Evolutionary conservation across 345 rosid species (phyloP).

Genomic region (Syzygium aromaticum): DNA sequence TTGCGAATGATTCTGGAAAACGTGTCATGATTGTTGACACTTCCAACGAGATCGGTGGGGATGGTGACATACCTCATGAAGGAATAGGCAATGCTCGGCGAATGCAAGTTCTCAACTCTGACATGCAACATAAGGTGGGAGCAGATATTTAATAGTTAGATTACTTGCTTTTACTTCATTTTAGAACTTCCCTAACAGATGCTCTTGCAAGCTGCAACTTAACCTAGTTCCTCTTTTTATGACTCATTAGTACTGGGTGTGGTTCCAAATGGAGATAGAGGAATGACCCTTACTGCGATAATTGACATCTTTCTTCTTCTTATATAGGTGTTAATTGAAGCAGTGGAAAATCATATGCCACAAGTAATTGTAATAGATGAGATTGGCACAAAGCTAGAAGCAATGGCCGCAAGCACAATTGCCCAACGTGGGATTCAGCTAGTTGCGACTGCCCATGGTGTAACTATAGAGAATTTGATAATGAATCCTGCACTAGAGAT

Average conservation of each 20-base stretch:
- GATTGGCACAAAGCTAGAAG: slow-evolving; percentile 94
- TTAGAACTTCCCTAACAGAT: background rate
- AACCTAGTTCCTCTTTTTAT: background rate
- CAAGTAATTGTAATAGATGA: slow-evolving; percentile 95
- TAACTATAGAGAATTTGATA: slow-evolving; percentile 71
- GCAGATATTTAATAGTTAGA: background rate
- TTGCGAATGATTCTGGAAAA: slow-evolving; percentile 78
- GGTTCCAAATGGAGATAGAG: background rate
- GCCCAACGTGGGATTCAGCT: slow-evolving; percentile 95
- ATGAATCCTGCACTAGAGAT: slow-evolving; percentile 89
- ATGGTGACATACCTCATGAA: slow-evolving; percentile 94
- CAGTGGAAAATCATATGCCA: slow-evolving; percentile 95
- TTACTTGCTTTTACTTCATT: background rate
- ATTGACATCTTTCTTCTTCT: background rate
- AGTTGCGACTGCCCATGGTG: slow-evolving; percentile 93
- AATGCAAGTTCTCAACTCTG: slow-evolving; percentile 90
- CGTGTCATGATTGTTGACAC: slow-evolving; percentile 95
- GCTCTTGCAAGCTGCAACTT: background rate
- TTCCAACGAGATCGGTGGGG: slow-evolving; percentile 95
- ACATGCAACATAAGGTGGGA: slow-evolving; percentile 78
- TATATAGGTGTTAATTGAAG: slow-evolving; percentile 72
- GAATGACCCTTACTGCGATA: background rate
- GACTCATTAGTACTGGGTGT: background rate
- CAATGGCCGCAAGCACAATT: slow-evolving; percentile 88
- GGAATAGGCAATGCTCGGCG: slow-evolving; percentile 91